Conservation (phyloP, 1,284 basidiomycete genomes). For the Anthracocystis setariae region DNA sequence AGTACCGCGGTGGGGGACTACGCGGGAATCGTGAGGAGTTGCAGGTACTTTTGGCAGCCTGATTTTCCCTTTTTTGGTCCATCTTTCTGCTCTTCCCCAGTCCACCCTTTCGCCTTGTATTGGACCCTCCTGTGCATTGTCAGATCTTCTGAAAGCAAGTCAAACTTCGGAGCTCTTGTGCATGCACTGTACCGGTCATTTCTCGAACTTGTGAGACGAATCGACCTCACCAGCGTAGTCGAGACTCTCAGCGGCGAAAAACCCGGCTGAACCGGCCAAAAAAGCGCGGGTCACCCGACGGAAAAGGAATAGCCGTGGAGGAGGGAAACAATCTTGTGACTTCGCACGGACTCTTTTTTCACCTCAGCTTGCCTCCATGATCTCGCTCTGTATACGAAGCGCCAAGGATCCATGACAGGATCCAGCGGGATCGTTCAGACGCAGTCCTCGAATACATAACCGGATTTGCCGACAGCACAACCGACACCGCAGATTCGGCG, state of each 20-base stretch:
- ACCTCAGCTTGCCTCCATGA: neutral
- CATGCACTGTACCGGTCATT: too few species aligned
- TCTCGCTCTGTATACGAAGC: neutral
- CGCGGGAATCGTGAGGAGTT: conserved; percentile 82
- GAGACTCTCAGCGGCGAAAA: conserved; percentile 8
- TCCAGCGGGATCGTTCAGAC: neutral
- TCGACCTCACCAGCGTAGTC: neutral
- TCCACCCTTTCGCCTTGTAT: neutral
- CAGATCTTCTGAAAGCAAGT: too few species aligned
- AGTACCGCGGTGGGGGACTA: conserved; percentile 86
- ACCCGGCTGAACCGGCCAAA: conserved; percentile 23
- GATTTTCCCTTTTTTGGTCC: conserved; percentile 66
- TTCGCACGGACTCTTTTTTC: conserved; percentile 16
- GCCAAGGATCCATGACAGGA: neutral
- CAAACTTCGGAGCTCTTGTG: too few species aligned
- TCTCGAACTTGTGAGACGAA: too few species aligned
- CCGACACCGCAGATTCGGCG: neutral
- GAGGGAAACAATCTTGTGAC: conserved; percentile 17
- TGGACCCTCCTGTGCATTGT: too few species aligned
- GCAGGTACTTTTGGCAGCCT: too few species aligned
- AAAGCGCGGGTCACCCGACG: conserved; percentile 4
- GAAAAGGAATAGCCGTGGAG: conserved; percentile 20
- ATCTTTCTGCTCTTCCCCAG: neutral
- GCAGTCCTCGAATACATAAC: neutral
- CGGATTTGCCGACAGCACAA: neutral